Percentiles rank a stretch among this genome's conserved stretches.
Evolutionary conservation across 2,329 filamentous ascomycete species (phyloP).

Genomic region (Aspergillus sp.): DNA sequence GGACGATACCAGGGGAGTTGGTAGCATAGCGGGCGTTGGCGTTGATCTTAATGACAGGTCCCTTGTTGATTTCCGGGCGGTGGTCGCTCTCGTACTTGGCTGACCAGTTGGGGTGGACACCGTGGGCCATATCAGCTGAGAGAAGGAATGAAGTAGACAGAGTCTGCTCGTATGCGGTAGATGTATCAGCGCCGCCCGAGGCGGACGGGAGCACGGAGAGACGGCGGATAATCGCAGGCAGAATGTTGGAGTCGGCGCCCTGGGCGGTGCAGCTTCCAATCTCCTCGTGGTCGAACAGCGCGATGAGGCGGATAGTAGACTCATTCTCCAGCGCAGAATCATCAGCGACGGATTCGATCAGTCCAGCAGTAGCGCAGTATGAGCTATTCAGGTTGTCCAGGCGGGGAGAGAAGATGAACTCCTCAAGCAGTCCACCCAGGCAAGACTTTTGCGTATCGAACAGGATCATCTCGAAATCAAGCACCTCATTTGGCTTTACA

Average conservation of each 20-base stretch:
- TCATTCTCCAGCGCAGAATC: conserved; percentile 72
- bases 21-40: conserved; percentile 97
- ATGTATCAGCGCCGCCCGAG: conserved; percentile 63
- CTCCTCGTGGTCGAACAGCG: conserved; percentile 97
- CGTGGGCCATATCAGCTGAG: conserved; percentile 97
- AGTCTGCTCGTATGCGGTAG: conserved; percentile 91
- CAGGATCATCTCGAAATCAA: conserved; percentile 96
- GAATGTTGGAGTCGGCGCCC: conserved; percentile 88
- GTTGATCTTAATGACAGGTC: conserved; percentile 96
- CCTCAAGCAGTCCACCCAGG: conserved; percentile 86
- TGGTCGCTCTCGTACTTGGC: conserved; percentile 91
- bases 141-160: conserved; percentile 89
- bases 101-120: conserved; percentile 92
- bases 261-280: conserved; percentile 92
- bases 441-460: conserved; percentile 93
- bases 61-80: conserved; percentile 93
- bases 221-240: conserved; percentile 84
- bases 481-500: conserved; percentile 70
- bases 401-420: conserved; percentile 94
- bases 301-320: conserved; percentile 82
- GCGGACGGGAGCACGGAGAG: conserved; percentile 76
- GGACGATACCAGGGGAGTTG: conserved; percentile 91
- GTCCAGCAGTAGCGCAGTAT: conserved; percentile 83
- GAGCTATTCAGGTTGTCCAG: conserved; percentile 97
- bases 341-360: conserved; percentile 76